Percentiles rank a stretch among this genome's conserved stretches.
Evolutionary conservation across 129 eudicot species (phyloP).

Genomic region (Daucus carota): DNA sequence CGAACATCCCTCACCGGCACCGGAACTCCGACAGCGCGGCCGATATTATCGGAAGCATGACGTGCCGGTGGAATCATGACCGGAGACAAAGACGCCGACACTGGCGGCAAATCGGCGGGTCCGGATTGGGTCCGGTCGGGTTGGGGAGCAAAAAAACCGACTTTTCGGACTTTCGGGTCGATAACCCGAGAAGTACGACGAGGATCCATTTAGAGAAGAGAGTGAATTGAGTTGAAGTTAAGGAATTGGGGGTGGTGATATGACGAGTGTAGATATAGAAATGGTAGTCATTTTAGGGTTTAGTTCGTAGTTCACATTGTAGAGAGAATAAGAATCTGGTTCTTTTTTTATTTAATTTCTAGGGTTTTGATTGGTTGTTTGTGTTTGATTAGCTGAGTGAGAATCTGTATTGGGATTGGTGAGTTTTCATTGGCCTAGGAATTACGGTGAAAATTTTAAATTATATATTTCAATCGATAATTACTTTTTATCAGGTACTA

Average conservation of each 20-base stretch:
- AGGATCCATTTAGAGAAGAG: constrained; percentile 41
- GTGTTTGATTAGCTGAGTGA: neutral
- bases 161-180: constrained; percentile 86
- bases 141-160: constrained; percentile 66
- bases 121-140: constrained; percentile 42
- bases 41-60: constrained; percentile 38
- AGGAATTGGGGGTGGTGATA: constrained; percentile 9
- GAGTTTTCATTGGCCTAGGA: neutral
- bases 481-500: too few relatives aligned
- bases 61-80: constrained; percentile 89
- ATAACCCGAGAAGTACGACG: constrained; percentile 66
- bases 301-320: neutral
- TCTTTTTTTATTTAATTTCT: neutral
- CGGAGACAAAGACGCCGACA: constrained; percentile 53
- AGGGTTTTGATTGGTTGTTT: constrained; percentile 5
- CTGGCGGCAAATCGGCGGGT: constrained; percentile 37
- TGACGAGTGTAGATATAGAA: constrained; percentile 3
- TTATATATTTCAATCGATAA: too few relatives aligned
- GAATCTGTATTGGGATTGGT: neutral
- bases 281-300: constrained; percentile 4
- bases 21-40: constrained; percentile 38
- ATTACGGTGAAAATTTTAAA: too few relatives aligned
- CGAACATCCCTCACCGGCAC: constrained; percentile 17
- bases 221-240: neutral
- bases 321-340: neutral